Base-by-base conservation (phyloP, 2,329 filamentous ascomycete species). In the Calonectria hawksworthii region DNA sequence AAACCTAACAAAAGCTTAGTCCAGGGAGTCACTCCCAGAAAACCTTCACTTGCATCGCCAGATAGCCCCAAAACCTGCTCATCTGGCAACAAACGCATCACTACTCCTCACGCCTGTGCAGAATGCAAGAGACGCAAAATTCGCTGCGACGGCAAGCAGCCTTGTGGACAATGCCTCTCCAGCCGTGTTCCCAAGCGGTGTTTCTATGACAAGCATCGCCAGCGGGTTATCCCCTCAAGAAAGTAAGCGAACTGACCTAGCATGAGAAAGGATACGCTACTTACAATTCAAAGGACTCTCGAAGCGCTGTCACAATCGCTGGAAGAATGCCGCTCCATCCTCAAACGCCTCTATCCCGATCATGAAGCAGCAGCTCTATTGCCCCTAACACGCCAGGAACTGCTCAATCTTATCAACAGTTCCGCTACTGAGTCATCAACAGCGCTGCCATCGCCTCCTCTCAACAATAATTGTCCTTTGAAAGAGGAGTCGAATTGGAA, bases 51-150 rank as follows among this genome's bases (percentile, higher is more conserved):
- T 65, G 87, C 89, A 68, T 86, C 80, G 51, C 74, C 77, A 51
- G 79, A 80, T 68, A 81, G 79, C 78, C 80, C 83, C 72, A 89
- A 88, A 75, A 77, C 86, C 32, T 86, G 83, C 70, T 84, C 84
- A 44, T 82, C 80, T 11, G 82, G 84, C 11, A 83, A 85, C 63
- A 89, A 90, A 83, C 87, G 89, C 77, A 89, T 90, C 79, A 90
- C 89, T 44, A 91, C 89, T 73, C 88, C 89, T 32, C 89, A 94
- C 81, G 94, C 94, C 47, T 95, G 94, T 83, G 92, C 94, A 63
- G 93, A 94, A 80, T 95, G 94, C 86, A 93, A 95, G 82, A 90
- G 94, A 78, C 91, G 94, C 75, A 97, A 96, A 85, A 96, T 96
- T 72, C 93, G 95, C 76, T 97, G 95, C 82, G 94, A 96, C 86